A percentile compares a stretch with the other conserved stretches of the same genome.
These are phyloP conservation scores for Sphaerulina populicola DNA, from an alignment of 2,329 filamentous ascomycete genomes.

Conservation along the genomic window DNA sequence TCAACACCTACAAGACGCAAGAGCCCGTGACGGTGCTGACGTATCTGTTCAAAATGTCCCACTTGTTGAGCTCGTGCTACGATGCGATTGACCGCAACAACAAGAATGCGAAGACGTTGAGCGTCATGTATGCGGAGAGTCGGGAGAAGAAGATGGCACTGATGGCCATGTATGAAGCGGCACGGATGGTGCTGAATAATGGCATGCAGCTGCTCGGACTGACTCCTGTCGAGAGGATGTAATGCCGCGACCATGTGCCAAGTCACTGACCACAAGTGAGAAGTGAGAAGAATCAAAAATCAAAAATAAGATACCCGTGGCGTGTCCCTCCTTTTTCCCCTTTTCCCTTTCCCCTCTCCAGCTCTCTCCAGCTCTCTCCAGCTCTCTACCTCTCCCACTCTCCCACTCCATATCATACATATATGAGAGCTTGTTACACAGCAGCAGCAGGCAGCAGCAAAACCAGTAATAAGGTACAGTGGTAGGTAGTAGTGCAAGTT, in stretches of 20 bases:
- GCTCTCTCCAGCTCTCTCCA: too few species aligned
- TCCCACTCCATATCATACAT: too few species aligned
- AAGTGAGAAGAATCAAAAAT: too few species aligned
- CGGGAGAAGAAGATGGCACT: conserved; percentile 60
- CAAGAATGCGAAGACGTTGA: conserved; percentile 43
- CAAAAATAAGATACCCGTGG: too few species aligned
- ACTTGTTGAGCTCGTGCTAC: conserved; percentile 70
- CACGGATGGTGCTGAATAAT: conserved; percentile 67
- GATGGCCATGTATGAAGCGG: conserved; percentile 69
- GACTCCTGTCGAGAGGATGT: conserved; percentile 60
- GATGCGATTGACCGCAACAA: conserved; percentile 47
- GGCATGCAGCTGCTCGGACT: conserved; percentile 76
- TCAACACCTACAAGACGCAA: conserved; percentile 75
- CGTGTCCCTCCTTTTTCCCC: too few species aligned
- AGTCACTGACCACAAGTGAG: too few species aligned
- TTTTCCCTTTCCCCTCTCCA: too few species aligned
- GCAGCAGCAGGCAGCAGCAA: too few species aligned
- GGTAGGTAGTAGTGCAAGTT: too few species aligned
- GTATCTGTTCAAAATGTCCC: conserved; percentile 81
- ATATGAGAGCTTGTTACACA: not conserved
- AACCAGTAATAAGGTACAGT: too few species aligned
- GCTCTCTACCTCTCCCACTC: too few species aligned
- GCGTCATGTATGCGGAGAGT: conserved; percentile 68
- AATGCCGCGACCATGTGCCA: too few species aligned
- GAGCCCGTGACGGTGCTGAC: conserved; percentile 62